A percentile compares a stretch with the other conserved stretches of the same genome.
Conservation (phyloP, 768 basidiomycete genomes). For the Boletales sp. region DNA sequence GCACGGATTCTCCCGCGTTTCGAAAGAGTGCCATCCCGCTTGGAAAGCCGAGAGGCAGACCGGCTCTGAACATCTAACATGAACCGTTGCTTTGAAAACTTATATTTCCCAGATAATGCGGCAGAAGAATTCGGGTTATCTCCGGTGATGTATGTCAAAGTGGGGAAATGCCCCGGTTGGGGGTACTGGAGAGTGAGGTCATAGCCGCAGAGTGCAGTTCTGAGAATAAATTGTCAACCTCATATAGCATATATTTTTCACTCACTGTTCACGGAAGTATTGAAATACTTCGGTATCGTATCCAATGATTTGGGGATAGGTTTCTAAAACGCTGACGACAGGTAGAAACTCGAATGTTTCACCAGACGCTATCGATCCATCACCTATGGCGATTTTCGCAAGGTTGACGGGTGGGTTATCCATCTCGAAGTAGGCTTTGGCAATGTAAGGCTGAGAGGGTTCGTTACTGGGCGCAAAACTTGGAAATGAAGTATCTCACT, state of each 20-base stretch:
- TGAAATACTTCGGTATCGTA: conserved; percentile 64
- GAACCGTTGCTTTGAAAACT: conserved; percentile 17
- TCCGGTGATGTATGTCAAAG: conserved; percentile 18
- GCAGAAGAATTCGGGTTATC: neutral
- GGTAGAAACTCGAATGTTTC: conserved; percentile 52
- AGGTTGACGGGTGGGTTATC: conserved; percentile 64
- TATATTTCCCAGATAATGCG: conserved; percentile 14
- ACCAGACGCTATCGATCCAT: conserved; percentile 54
- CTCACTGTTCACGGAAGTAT: conserved; percentile 68
- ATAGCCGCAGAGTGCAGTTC: conserved; percentile 59
- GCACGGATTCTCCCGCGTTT: conserved; percentile 26
- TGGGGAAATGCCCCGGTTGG: conserved; percentile 50
- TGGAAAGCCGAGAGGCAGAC: conserved; percentile 21
- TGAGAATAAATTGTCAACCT: conserved; percentile 22
- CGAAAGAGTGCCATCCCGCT: conserved; percentile 15
- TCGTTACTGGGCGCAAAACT: conserved; percentile 3
- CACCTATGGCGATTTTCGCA: conserved; percentile 66
- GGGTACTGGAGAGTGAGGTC: conserved; percentile 70
- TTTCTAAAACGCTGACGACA: conserved; percentile 59
- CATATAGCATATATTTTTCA: conserved; percentile 3
- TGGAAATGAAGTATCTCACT: conserved; percentile 33
- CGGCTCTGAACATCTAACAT: conserved; percentile 19
- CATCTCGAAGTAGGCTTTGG: conserved; percentile 65
- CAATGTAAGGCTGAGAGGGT: conserved; percentile 60
- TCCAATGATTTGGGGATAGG: conserved; percentile 72